phyloP scores from a whole-genome alignment of 352 stramenopile genomes.

The Globisporangium nagaii region DNA sequence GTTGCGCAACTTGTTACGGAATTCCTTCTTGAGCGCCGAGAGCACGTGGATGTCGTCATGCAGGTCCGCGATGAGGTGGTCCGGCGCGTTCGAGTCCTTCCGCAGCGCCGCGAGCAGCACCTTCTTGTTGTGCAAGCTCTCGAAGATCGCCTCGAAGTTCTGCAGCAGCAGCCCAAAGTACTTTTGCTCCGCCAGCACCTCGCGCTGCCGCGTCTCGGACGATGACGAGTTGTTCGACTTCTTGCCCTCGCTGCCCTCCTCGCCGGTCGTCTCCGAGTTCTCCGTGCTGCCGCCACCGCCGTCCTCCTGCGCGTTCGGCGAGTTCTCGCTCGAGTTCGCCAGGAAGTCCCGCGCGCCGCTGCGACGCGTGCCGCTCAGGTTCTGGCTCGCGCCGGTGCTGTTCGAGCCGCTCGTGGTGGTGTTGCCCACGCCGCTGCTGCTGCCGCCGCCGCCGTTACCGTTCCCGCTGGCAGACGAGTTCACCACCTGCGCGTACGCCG shows the following conservation, averaged over 20 bases:
- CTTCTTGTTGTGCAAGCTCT: slow-evolving; percentile 84
- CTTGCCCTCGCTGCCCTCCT: slow-evolving; percentile 52
- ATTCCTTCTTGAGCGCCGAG: slow-evolving; percentile 74
- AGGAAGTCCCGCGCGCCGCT: slow-evolving; percentile 2
- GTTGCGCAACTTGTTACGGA: slow-evolving; percentile 64
- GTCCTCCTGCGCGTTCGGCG: slow-evolving; percentile 16
- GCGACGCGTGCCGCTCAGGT: background rate
- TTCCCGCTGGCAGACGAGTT: background rate
- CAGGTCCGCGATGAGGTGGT: slow-evolving; percentile 69
- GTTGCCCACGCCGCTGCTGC: background rate
- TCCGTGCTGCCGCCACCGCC: slow-evolving; percentile 49
- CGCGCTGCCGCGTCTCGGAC: slow-evolving; percentile 36
- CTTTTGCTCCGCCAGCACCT: slow-evolving; percentile 71
- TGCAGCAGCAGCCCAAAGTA: slow-evolving; percentile 77
- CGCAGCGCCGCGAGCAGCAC: slow-evolving; percentile 62
- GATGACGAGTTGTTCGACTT: slow-evolving; percentile 37
- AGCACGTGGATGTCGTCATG: slow-evolving; percentile 80
- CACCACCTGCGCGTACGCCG: background rate
- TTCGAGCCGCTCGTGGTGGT: background rate
- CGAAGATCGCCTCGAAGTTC: slow-evolving; percentile 82
- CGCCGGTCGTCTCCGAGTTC: slow-evolving; percentile 77
- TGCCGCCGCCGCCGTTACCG: background rate
- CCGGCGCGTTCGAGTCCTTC: slow-evolving; percentile 60
- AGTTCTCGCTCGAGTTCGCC: slow-evolving; percentile 18
- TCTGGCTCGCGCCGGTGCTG: background rate